phyloP scores from a whole-genome alignment of 2,329 filamentous ascomycete genomes.

The Fonsecaea nubica region DNA sequence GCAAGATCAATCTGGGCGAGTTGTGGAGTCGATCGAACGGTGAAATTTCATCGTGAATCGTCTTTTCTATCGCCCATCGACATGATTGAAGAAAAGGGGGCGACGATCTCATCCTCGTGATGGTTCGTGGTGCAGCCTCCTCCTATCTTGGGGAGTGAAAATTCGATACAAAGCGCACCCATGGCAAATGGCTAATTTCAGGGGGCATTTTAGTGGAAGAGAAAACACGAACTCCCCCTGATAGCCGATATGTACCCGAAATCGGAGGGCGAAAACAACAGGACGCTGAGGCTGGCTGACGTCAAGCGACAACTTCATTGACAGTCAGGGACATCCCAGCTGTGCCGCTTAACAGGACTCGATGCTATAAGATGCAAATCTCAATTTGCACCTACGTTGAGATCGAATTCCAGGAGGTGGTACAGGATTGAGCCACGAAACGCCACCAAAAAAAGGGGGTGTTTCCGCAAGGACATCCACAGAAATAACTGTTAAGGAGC shows the following conservation, averaged over 20 bases:
- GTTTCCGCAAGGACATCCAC: neutral
- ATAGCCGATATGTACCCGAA: conserved; percentile 1
- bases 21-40: conserved; percentile 2
- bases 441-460: neutral
- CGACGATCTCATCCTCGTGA: neutral
- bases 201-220: neutral
- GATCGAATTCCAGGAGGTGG: neutral
- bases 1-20: conserved; percentile 4
- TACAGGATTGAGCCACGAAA: neutral
- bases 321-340: neutral
- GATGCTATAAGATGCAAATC: neutral
- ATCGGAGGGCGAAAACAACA: neutral
- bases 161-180: neutral
- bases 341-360: neutral
- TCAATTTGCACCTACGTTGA: no score
- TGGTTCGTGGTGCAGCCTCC: neutral
- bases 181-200: neutral
- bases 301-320: neutral
- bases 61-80: conserved; percentile 2
- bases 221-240: neutral
- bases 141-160: neutral
- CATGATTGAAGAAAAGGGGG: neutral
- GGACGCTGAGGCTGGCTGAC: neutral
- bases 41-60: conserved; percentile 3
- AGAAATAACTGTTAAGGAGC: neutral